phyloP scores from a whole-genome alignment of 305 asterid species.

The Rubia peregrina region DNA sequence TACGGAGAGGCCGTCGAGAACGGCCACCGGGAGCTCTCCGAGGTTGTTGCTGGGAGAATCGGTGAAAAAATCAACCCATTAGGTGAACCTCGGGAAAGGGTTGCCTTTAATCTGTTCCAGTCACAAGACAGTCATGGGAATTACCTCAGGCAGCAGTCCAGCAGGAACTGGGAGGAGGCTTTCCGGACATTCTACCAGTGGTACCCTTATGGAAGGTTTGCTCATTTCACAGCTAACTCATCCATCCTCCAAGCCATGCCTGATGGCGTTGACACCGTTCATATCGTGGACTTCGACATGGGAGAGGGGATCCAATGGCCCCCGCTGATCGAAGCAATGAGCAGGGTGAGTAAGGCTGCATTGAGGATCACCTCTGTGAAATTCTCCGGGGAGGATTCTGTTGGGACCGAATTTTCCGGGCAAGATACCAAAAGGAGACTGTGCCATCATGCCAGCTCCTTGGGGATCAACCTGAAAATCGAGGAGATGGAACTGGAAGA shows the following conservation, averaged over 20 bases:
- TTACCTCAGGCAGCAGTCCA: slow-evolving; percentile 43
- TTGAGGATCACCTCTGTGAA: slow-evolving; percentile 45
- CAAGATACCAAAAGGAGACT: slow-evolving; percentile 38
- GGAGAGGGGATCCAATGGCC: slow-evolving; percentile 45
- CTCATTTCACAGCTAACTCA: slow-evolving; percentile 36
- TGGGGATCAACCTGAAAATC: slow-evolving; percentile 35
- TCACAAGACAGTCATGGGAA: slow-evolving; percentile 30
- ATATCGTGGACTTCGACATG: slow-evolving; percentile 33
- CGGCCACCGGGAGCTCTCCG: slow-evolving; percentile 41
- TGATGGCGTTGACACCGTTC: slow-evolving; percentile 13
- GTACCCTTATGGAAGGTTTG: slow-evolving; percentile 29
- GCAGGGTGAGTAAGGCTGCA: slow-evolving; percentile 22
- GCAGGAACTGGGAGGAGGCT: slow-evolving; percentile 40
- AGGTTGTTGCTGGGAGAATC: slow-evolving; percentile 37
- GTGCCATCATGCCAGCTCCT: slow-evolving; percentile 36
- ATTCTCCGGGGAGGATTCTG: slow-evolving; percentile 23
- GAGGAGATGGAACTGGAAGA: slow-evolving; percentile 40
- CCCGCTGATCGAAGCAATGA: slow-evolving; percentile 44
- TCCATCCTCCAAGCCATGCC: slow-evolving; percentile 36
- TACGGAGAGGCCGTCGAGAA: slow-evolving; percentile 58
- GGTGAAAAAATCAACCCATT: slow-evolving; percentile 37
- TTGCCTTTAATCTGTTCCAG: slow-evolving; percentile 48
- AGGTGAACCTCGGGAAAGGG: slow-evolving; percentile 43
- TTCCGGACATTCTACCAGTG: slow-evolving; percentile 41
- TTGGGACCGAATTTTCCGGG: too few relatives aligned